Evolutionary conservation across 2,329 filamentous ascomycete genomes (phyloP), one percentile per base, ranked within the genome.

Genomic region (Diaporthe vexans): DNA sequence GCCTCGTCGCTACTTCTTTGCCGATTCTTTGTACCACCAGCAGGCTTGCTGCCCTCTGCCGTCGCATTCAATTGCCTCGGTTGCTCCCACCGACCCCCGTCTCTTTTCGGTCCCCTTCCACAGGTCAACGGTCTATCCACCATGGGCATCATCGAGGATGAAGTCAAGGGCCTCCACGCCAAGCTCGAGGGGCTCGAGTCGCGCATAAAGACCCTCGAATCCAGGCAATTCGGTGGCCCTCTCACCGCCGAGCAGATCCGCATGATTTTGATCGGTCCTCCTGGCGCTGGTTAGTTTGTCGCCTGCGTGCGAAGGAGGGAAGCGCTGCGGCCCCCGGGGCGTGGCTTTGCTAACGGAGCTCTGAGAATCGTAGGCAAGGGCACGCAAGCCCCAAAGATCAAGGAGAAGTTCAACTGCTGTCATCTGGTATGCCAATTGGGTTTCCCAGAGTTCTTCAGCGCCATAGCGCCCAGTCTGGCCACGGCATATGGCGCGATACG

Each of bases 261-360:
- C 86, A 97, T 99, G 94, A 95, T 99, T 81, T 88, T 99, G 82
- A 98, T 99, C 88, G 97, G 97, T 51, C 97, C 97, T 83, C 97
- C 97, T 73, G 97, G 97, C 85, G 97, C 97, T 85, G 97, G 97
- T 98, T 73, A 77, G 74, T 73, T 73, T 43, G 57, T 63, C 46
- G 69, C 46, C 51, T 13, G 10, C 24, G 9, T 37, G n/a, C 21
- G n/a, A 46, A 15, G 17, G 33, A 52, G 21, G 24, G 21, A n/a
- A 48, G 51, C 7, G 21, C 24, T 19, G 57, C 46, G 8, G n/a
- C 56, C 65, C 33, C 54, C 70, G 63, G 65, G 63, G 56, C n/a
- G 40, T 69, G 26, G 51, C 7, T 19, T 65, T 29, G 56, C 70
- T 76, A 79, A 79, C 79, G 78, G 73, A 72, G 40, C 51, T 68